These are phyloP conservation scores for Backusella sp. DNA, from an alignment of 192 early-diverging fungal species.

Conservation along the genomic window DNA sequence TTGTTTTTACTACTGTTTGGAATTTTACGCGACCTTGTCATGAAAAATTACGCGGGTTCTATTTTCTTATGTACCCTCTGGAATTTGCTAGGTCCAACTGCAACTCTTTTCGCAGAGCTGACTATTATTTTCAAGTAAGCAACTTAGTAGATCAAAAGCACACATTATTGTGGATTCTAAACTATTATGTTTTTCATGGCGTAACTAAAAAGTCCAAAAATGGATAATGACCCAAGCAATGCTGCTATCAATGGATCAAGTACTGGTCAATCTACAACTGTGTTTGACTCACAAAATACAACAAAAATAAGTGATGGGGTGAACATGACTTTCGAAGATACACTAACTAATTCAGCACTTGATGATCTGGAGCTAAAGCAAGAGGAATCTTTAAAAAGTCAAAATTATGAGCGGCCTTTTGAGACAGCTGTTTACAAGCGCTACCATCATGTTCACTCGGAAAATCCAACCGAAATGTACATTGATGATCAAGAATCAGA, in stretches of 20 bases:
- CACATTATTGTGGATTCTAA: neutral
- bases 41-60: conserved; percentile 10
- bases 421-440: too few relatives aligned
- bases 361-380: conserved; percentile 12
- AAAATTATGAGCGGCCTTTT: too few relatives aligned
- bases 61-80: conserved; percentile 18
- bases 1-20: conserved; percentile 32
- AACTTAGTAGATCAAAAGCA: neutral
- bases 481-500: too few relatives aligned
- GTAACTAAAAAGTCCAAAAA: conserved; percentile 7
- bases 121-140: conserved; percentile 24
- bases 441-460: too few relatives aligned
- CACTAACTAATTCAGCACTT: conserved; percentile 9
- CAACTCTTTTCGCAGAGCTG: conserved; percentile 14
- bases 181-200: neutral
- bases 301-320: neutral
- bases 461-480: too few relatives aligned
- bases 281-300: neutral
- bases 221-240: neutral
- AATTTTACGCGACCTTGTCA: conserved; percentile 23
- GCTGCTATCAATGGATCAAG: neutral
- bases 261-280: neutral
- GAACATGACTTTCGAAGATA: conserved; percentile 10
- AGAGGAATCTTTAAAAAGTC: neutral
- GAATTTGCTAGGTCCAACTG: conserved; percentile 18